Evolutionary conservation across 2,329 filamentous ascomycete species (phyloP).

Genomic region (Colletotrichum horii): DNA sequence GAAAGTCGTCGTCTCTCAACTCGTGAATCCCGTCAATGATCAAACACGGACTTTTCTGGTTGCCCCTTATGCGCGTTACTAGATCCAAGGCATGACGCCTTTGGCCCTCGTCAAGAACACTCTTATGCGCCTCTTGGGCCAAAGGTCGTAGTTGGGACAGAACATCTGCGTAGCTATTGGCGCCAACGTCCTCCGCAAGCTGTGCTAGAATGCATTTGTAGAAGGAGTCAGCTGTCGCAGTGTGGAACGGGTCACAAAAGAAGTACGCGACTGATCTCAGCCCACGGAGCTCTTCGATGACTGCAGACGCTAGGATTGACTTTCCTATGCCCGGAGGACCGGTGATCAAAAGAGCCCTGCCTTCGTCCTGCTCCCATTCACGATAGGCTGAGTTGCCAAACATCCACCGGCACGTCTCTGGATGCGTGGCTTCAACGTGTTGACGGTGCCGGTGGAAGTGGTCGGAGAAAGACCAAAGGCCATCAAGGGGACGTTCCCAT

Average conservation of each 20-base stretch:
- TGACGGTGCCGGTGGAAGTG: not conserved
- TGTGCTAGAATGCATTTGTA: not conserved
- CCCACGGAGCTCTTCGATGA: not conserved
- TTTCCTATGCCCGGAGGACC: not conserved
- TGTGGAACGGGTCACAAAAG: not conserved
- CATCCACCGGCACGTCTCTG: not conserved
- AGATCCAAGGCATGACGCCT: not conserved
- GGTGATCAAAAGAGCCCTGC: not conserved
- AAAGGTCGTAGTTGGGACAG: not conserved
- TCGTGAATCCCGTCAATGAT: not conserved
- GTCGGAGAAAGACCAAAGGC: not conserved
- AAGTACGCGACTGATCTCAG: not conserved
- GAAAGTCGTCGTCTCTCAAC: not conserved
- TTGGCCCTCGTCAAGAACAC: not conserved
- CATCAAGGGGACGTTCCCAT: fast-evolving
- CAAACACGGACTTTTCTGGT: not conserved
- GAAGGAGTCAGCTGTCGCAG: no score
- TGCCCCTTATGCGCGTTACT: not conserved
- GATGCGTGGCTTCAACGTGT: not conserved
- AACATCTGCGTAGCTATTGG: not conserved
- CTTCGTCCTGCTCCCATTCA: not conserved
- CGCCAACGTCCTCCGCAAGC: not conserved
- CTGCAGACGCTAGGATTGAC: not conserved
- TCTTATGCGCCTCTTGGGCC: not conserved
- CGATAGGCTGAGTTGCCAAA: not conserved